Evolutionary conservation across 1,284 basidiomycete genomes (phyloP).

Genomic region (Boletus semigastroideus): DNA sequence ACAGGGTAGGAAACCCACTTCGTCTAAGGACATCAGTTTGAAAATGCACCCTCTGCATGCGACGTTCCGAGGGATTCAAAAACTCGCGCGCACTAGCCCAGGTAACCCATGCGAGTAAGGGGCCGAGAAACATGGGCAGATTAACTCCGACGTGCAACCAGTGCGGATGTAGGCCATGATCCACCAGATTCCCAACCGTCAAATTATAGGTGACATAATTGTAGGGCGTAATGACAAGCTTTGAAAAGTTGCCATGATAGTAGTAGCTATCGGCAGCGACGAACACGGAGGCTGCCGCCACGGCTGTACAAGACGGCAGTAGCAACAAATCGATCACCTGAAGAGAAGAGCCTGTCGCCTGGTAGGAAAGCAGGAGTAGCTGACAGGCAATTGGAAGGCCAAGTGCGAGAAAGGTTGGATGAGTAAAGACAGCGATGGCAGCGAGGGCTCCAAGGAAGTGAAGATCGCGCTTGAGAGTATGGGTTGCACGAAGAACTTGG

Average conservation of each 20-base stretch:
- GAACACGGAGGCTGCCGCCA: conserved; percentile 16
- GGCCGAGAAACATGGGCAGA: conserved; percentile 41
- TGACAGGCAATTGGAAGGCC: conserved; percentile 33
- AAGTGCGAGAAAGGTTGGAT: conserved; percentile 40
- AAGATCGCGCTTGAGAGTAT: conserved; percentile 14
- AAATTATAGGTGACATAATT: conserved; percentile 43
- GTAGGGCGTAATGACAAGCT: conserved; percentile 35
- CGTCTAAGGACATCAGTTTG: conserved; percentile 16
- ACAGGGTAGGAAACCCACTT: conserved; percentile 16
- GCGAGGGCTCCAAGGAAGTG: conserved; percentile 26
- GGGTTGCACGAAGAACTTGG: not conserved
- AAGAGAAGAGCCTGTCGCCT: conserved; percentile 12
- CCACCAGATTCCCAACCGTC: conserved; percentile 36
- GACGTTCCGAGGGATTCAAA: not conserved
- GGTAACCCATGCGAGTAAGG: conserved; percentile 28
- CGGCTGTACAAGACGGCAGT: conserved; percentile 22
- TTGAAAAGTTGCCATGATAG: conserved; percentile 27
- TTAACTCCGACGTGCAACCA: conserved; percentile 42
- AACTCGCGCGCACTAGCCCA: conserved; percentile 8
- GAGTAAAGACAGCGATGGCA: conserved; percentile 35
- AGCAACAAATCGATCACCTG: conserved; percentile 12
- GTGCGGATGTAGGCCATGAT: conserved; percentile 42
- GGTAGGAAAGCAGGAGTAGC: conserved; percentile 18
- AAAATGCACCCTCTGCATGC: conserved; percentile 9
- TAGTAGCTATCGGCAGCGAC: conserved; percentile 33